Evolutionary conservation across 2,329 filamentous ascomycete species (phyloP).

Genomic region (Phialocephala subalpina): DNA sequence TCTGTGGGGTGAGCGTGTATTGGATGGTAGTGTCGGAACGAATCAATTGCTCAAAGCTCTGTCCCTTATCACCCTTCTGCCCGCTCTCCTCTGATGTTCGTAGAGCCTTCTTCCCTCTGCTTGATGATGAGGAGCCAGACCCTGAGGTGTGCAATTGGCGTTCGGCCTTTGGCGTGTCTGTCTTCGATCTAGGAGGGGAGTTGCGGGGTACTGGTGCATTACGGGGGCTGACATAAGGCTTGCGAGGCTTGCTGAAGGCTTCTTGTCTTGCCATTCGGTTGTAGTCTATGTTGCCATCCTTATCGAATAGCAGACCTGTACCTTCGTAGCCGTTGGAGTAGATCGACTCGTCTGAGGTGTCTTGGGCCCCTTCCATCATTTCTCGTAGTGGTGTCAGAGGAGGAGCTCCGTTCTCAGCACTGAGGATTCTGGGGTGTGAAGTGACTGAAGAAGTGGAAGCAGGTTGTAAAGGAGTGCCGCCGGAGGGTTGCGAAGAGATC

Average conservation of each 20-base stretch:
- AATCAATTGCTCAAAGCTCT: slow-evolving; percentile 81
- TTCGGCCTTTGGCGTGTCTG: slow-evolving; percentile 20
- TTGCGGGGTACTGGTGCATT: slow-evolving; percentile 5
- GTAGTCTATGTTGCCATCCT: too few relatives aligned
- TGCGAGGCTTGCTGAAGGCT: neutral
- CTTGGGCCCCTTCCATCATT: slow-evolving; percentile 42
- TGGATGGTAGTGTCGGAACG: slow-evolving; percentile 84
- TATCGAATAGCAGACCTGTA: slow-evolving; percentile 16
- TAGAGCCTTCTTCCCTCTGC: slow-evolving; percentile 57
- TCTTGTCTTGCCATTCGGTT: too few relatives aligned
- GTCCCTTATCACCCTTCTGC: slow-evolving; percentile 64
- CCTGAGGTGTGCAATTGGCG: slow-evolving; percentile 53
- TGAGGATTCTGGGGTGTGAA: slow-evolving; percentile 16
- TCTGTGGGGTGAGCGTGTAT: slow-evolving; percentile 82
- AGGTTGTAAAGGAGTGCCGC: neutral
- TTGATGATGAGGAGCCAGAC: slow-evolving; percentile 56
- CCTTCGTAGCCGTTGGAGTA: slow-evolving; percentile 19
- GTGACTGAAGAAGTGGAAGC: neutral
- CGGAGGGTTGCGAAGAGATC: neutral
- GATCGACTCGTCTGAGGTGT: slow-evolving; percentile 42
- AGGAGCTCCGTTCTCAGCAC: slow-evolving; percentile 36
- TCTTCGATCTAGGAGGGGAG: slow-evolving; percentile 19
- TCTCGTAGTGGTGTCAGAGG: slow-evolving; percentile 45
- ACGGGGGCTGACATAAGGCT: slow-evolving; percentile 5
- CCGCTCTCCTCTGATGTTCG: slow-evolving; percentile 66